Percentiles rank a stretch among this genome's conserved stretches.
Evolutionary conservation across 106 monocot species (phyloP).

Genomic region (Dioscorea dumetorum): DNA sequence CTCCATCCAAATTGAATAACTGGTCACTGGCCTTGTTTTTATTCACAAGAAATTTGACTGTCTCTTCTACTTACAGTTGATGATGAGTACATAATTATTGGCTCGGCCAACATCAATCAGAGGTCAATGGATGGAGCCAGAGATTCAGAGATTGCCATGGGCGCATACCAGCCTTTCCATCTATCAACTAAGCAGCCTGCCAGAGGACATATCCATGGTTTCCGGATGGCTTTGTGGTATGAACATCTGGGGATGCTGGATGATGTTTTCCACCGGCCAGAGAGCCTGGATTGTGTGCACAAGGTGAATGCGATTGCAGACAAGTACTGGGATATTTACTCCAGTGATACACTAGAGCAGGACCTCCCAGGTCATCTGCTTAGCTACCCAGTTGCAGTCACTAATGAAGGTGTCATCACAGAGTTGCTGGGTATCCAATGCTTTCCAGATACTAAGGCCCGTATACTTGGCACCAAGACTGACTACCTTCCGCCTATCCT

Average conservation of each 20-base stretch:
- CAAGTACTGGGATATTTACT: constrained; percentile 52
- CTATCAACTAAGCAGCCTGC: constrained; percentile 37
- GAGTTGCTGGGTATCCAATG: constrained; percentile 25
- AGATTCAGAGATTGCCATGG: constrained; percentile 85
- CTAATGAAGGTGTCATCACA: constrained; percentile 25
- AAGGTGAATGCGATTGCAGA: constrained; percentile 60
- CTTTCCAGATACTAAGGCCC: constrained; percentile 67
- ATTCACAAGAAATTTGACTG: neutral
- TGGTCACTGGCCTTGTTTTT: neutral
- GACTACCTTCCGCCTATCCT: constrained; percentile 61
- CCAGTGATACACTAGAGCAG: constrained; percentile 19
- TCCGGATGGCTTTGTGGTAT: constrained; percentile 68
- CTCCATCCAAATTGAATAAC: neutral
- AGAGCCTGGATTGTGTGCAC: constrained; percentile 51
- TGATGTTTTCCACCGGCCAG: constrained; percentile 38
- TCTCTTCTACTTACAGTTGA: constrained; percentile 36
- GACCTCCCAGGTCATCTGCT: constrained; percentile 73
- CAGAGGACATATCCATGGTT: constrained; percentile 59
- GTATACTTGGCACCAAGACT: constrained; percentile 46
- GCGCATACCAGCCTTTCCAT: constrained; percentile 64
- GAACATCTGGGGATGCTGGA: constrained; percentile 58
- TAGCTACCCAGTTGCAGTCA: constrained; percentile 42
- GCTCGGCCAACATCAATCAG: constrained; percentile 83
- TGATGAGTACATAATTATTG: constrained; percentile 74
- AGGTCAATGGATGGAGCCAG: constrained; percentile 67